Conservation (phyloP, 192 early-diverging fungal genomes). For the Lobosporangium transversale region DNA sequence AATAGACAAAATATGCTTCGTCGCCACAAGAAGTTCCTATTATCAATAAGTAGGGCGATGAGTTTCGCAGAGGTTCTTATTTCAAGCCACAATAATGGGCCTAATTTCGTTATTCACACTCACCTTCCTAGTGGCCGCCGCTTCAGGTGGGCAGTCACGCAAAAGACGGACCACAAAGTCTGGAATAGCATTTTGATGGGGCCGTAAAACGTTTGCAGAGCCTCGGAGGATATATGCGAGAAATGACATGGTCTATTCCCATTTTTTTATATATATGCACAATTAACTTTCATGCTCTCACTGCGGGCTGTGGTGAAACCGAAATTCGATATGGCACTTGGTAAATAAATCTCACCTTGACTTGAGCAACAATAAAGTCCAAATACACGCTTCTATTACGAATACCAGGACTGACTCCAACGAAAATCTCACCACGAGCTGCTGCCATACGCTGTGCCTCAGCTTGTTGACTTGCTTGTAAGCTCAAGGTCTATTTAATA, state of each 20-base stretch:
- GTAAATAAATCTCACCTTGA: constrained; percentile 71
- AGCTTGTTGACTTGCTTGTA: constrained; percentile 65
- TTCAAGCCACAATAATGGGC: no score
- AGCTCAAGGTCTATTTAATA: constrained; percentile 56
- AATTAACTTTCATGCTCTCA: no score
- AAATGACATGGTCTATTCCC: constrained; percentile 88
- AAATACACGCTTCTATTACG: constrained; percentile 76
- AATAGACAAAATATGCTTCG: constrained; percentile 93
- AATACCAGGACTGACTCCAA: constrained; percentile 81
- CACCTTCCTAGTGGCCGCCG: constrained; percentile 91
- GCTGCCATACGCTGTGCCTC: constrained; percentile 62
- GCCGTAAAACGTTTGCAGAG: constrained; percentile 73
- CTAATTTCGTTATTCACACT: neutral
- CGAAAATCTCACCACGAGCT: constrained; percentile 71
- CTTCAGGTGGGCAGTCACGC: constrained; percentile 93
- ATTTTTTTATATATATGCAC: no score
- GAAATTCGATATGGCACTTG: no score
- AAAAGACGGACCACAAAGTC: constrained; percentile 89
- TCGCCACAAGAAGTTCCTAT: constrained; percentile 93
- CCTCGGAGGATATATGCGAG: constrained; percentile 93
- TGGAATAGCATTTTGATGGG: constrained; percentile 85
- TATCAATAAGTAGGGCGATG: neutral
- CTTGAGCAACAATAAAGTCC: constrained; percentile 95
- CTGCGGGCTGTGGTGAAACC: no score
- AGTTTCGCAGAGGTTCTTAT: no score